These are phyloP conservation scores for Paradendryphiella salina DNA, from an alignment of 2,329 filamentous ascomycete species.

Conservation along the genomic window DNA sequence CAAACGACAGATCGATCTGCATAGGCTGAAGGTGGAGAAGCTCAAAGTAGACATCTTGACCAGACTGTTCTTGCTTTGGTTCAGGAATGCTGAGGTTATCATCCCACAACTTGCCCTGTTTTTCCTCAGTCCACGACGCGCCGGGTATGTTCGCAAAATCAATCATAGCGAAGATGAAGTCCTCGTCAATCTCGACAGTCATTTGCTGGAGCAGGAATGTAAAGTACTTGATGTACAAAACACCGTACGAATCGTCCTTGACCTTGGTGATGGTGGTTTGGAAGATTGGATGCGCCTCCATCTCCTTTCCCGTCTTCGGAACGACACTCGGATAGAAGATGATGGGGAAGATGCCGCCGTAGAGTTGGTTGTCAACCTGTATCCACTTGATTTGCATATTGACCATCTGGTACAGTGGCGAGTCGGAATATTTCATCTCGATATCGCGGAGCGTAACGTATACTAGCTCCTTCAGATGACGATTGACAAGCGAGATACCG, in stretches of 20 bases:
- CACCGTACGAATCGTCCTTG: constrained; percentile 97
- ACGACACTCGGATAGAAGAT: constrained; percentile 96
- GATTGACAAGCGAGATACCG: constrained; percentile 90
- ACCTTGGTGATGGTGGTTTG: constrained; percentile 90
- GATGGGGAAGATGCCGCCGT: constrained; percentile 97
- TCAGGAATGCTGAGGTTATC: constrained; percentile 90
- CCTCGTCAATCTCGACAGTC: constrained; percentile 96
- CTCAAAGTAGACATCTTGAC: constrained; percentile 97
- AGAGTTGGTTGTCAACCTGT: constrained; percentile 97
- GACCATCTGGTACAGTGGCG: constrained; percentile 88
- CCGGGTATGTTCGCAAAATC: constrained; percentile 94
- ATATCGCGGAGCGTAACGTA: constrained; percentile 93
- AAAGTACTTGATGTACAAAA: constrained; percentile 97
- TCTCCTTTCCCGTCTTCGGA: constrained; percentile 93
- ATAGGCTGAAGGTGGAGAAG: constrained; percentile 95
- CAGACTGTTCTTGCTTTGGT: constrained; percentile 78
- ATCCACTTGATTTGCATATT: constrained; percentile 96
- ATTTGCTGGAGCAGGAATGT: constrained; percentile 93
- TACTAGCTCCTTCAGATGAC: constrained; percentile 85
- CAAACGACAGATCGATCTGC: constrained; percentile 96
- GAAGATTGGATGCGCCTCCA: constrained; percentile 92
- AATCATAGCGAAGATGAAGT: constrained; percentile 94
- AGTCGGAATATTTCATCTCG: constrained; percentile 88
- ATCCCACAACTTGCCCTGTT: constrained; percentile 85
- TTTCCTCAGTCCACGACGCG: constrained; percentile 80